Base-by-base conservation (phyloP, 2,329 filamentous ascomycete species). In the Chaetomiaceae sp. region DNA sequence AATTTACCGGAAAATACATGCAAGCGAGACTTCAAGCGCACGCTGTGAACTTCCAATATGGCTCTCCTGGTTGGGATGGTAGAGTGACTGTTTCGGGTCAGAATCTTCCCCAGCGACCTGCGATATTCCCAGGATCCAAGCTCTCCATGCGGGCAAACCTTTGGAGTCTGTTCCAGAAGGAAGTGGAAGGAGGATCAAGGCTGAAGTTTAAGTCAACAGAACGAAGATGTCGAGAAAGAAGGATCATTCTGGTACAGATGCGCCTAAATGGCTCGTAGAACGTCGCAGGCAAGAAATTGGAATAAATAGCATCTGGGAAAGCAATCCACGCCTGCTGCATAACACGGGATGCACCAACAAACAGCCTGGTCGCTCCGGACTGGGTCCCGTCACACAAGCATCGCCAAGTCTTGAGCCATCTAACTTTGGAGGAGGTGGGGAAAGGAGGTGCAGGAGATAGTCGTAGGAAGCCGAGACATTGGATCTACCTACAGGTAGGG, bases 321-420 rank as follows among this genome's bases (percentile, higher is more conserved):
- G n/a, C 18, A 29, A 32, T 45, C 44, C 51, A 49, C 40, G 51
- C 49, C 33, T 54, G 36, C 40, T 32, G 32, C 45, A 27, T 34
- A 5, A 14, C 20, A 9, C 25, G 25, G 25, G 25, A 27, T 27
- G 25, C 3, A 5, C 30, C 37, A 14, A 32, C 8, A 14, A 13
- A 18, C 20, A n/a, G 25, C 33, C 27, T 5, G 33, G 8, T n/a
- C 29, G 14, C 14, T 14, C 13, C 44, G 13, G 40, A 7, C 11
- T 21, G 20, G 20, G 20, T 23, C 13, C 32, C 14, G 33, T 5
- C 34, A 7, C 32, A 18, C 44, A 48, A 40, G 18, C 34, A 38
- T 44, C 41, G 29, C 37, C 36, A 18, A 38, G 36, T 5, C 4
- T 8, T 16, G 14, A 8, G 33, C 33, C 10, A n/a, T 18, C 4